Base-by-base conservation (phyloP, 2,329 filamentous ascomycete genomes). In the Trichoderma breve region DNA sequence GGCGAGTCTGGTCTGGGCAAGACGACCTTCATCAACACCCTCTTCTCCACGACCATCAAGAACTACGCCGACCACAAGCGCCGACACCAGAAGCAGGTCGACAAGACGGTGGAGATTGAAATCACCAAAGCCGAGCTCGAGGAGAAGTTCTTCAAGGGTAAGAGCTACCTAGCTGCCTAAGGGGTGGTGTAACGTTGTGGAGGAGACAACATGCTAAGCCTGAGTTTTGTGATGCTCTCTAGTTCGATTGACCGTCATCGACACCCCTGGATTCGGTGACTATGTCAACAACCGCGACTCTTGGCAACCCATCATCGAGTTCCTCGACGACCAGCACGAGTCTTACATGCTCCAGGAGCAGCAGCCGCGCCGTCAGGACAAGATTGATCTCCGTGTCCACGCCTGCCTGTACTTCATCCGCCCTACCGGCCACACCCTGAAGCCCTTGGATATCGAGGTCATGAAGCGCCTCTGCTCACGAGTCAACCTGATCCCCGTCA, bases 101-200 rank as follows among this genome's bases (percentile, higher is more conserved):
- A 99, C 87, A 98, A 98, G 90, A 99, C 96, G 12, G 96, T 99
- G 76, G 97, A 99, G 87, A 99, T 99, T 78, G 96, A 99, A 85
- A 99, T 99, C 82, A 99, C 96, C 83, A 99, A 99, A 90, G 96
- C 96, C 73, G 96, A 99, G 87, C 87, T 99, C 75, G 96, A 99
- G 86, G 96, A 99, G 92, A 99, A 99, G 88, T 99, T 99, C 89
- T 99, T 99, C 92, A 99, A 99, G 90, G 95, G 95, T 98, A 87
- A 72, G 80, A 12, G 51, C 26, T 43, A 55, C 30, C 32, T 43
- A 61, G 55, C 32, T 58, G 60, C 32, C 72, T 60, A 61, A 51
- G 5, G 24, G 24, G 30, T 32, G 18, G 28, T 39, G 28, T 69
- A 69, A 39, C 26, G 7, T 0, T 6, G n/a, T 24, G 21, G 21